These are phyloP conservation scores for Russula sp. DNA, from an alignment of 768 basidiomycete species.

Conservation along the genomic window DNA sequence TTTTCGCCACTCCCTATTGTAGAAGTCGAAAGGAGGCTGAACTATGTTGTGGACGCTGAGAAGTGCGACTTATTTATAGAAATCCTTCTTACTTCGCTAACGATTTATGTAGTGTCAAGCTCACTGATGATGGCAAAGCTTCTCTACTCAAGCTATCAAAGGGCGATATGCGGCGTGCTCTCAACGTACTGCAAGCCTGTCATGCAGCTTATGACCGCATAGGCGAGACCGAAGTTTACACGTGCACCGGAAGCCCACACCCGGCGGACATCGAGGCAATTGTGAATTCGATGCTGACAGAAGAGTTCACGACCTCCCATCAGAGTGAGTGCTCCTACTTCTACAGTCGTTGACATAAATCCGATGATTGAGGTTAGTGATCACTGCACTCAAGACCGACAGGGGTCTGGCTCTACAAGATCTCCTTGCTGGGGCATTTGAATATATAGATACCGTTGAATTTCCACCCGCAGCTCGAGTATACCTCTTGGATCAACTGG, in stretches of 20 bases:
- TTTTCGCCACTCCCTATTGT: slow-evolving; percentile 87
- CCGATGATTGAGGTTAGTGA: slow-evolving; percentile 52
- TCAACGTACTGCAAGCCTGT: slow-evolving; percentile 96
- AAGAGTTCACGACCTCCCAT: slow-evolving; percentile 92
- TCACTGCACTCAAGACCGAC: slow-evolving; percentile 81
- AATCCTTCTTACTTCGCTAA: slow-evolving; percentile 7
- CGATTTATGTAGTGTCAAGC: slow-evolving; percentile 59
- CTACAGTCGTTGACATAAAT: not conserved
- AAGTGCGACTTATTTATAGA: slow-evolving; percentile 48
- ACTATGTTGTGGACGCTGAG: slow-evolving; percentile 78
- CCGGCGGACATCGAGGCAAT: slow-evolving; percentile 92
- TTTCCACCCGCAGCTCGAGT: slow-evolving; percentile 83
- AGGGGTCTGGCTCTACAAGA: slow-evolving; percentile 95
- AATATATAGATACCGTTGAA: slow-evolving; percentile 83
- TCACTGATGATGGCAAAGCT: slow-evolving; percentile 81
- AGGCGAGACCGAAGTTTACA: slow-evolving; percentile 90
- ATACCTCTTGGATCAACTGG: slow-evolving; percentile 88
- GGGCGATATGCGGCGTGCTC: slow-evolving; percentile 95
- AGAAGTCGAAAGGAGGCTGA: slow-evolving; percentile 83
- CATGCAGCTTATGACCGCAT: slow-evolving; percentile 92
- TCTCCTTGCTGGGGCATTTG: slow-evolving; percentile 86
- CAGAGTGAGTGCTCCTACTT: slow-evolving; percentile 50
- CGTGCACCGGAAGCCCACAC: slow-evolving; percentile 95
- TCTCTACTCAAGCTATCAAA: slow-evolving; percentile 92
- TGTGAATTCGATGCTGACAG: slow-evolving; percentile 91